These are phyloP conservation scores for Exobasidium rhododendri DNA, from an alignment of 1,284 basidiomycete species.

Conservation along the genomic window DNA sequence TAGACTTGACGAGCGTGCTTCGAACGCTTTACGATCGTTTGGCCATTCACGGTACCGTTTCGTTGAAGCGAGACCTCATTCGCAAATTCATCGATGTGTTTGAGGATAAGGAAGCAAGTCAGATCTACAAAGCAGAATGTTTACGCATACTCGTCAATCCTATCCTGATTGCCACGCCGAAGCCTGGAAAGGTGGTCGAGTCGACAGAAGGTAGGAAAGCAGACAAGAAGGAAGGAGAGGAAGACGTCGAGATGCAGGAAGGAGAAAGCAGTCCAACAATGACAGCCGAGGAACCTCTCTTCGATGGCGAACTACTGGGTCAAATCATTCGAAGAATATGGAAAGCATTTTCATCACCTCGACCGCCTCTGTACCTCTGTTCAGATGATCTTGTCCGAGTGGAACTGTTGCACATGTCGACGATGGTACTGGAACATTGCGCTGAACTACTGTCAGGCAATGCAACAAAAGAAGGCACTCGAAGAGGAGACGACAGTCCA, in stretches of 20 bases:
- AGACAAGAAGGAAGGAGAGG: constrained; percentile 14
- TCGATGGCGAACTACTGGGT: constrained; percentile 70
- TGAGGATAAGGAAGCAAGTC: constrained; percentile 66
- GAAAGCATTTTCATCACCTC: constrained; percentile 67
- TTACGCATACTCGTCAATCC: constrained; percentile 87
- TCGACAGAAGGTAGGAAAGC: constrained; percentile 19
- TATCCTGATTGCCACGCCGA: constrained; percentile 65
- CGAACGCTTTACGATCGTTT: constrained; percentile 86
- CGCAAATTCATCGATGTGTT: constrained; percentile 83
- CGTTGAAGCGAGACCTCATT: constrained; percentile 77
- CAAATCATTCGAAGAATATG: constrained; percentile 74
- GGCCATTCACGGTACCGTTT: constrained; percentile 61
- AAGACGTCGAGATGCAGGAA: constrained; percentile 16
- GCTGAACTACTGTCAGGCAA: constrained; percentile 63
- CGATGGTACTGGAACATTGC: constrained; percentile 81
- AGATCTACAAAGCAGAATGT: constrained; percentile 79
- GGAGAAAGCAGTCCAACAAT: constrained; percentile 27
- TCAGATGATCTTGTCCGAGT: constrained; percentile 80
- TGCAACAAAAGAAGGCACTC: constrained; percentile 49
- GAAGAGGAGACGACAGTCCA: constrained; percentile 7
- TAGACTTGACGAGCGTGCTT: constrained; percentile 77
- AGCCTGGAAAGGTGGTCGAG: constrained; percentile 56
- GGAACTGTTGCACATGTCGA: constrained; percentile 86
- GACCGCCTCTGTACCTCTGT: constrained; percentile 55
- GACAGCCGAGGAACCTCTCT: constrained; percentile 57